Conservation (phyloP, 768 basidiomycete genomes). For the Boletus subcaerulescens region DNA sequence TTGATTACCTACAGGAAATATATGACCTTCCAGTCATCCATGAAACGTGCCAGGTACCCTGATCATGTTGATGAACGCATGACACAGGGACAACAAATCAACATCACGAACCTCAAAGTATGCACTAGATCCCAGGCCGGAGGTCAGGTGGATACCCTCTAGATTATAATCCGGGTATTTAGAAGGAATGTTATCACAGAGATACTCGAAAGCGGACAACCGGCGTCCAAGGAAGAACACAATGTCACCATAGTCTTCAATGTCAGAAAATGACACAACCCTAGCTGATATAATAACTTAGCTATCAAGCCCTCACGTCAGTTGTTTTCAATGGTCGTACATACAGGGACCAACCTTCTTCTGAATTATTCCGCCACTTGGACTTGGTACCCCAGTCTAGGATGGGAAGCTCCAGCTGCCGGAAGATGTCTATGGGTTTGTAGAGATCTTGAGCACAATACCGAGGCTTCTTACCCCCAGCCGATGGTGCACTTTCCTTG, state of each 20-base stretch:
- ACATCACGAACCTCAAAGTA: no score
- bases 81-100: no score
- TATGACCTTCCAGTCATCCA: no score
- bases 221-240: constrained; percentile 54
- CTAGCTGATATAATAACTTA: constrained; percentile 72
- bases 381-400: constrained; percentile 80
- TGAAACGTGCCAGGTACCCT: no score
- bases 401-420: constrained; percentile 72
- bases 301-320: constrained; percentile 43
- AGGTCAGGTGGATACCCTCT: no score
- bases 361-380: constrained; percentile 80
- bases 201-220: constrained; percentile 70
- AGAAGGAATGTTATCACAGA: constrained; percentile 66
- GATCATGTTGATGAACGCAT: no score
- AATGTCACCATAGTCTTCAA: constrained; percentile 63
- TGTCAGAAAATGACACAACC: constrained; percentile 66
- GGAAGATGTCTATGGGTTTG: constrained; percentile 73
- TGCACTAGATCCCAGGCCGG: no score
- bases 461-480: constrained; percentile 36
- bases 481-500: constrained; percentile 40
- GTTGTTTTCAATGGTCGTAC: neutral
- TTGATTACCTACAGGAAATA: no score
- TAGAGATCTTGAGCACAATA: constrained; percentile 75
- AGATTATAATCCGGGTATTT: constrained; percentile 62
- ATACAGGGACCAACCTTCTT: constrained; percentile 63